Conservation (phyloP, 139 green algal species). For the Chlorella ohadii region DNA sequence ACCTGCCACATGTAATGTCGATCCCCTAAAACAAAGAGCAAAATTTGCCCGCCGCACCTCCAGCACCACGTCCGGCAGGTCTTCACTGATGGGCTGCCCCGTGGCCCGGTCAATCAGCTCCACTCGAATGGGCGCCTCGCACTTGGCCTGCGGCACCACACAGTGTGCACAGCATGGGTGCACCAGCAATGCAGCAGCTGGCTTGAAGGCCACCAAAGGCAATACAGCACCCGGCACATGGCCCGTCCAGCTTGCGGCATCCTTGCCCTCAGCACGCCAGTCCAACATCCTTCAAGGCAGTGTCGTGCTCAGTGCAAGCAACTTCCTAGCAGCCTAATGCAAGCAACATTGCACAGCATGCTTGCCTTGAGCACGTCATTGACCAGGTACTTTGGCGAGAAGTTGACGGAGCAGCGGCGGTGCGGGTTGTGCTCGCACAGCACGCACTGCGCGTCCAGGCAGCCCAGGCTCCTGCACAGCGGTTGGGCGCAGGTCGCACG, state of each 20-base stretch:
- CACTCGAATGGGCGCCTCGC: conserved; percentile 82
- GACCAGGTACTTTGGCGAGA: conserved; percentile 83
- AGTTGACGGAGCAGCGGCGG: conserved; percentile 83
- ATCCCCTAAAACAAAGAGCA: too few species aligned
- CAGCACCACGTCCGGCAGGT: conserved; percentile 67
- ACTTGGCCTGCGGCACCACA: conserved; percentile 56
- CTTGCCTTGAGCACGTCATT: conserved; percentile 78
- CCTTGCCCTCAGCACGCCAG: too few species aligned
- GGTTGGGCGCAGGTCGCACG: background rate
- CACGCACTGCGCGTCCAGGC: conserved; percentile 84
- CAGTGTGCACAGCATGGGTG: too few species aligned
- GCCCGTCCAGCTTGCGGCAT: too few species aligned
- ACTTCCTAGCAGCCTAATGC: too few species aligned
- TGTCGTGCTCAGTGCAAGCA: too few species aligned
- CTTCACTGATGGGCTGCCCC: conserved; percentile 68
- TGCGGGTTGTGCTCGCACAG: conserved; percentile 91
- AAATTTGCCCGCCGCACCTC: background rate
- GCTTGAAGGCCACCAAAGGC: too few species aligned
- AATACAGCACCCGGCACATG: too few species aligned
- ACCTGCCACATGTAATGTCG: too few species aligned
- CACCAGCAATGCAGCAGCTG: too few species aligned
- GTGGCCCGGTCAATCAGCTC: conserved; percentile 84
- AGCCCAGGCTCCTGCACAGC: conserved; percentile 76
- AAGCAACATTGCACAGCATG: background rate
- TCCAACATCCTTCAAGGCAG: too few species aligned